Evolutionary conservation across 1,284 basidiomycete species (phyloP).

Genomic region (Heterobasidion parviporum): DNA sequence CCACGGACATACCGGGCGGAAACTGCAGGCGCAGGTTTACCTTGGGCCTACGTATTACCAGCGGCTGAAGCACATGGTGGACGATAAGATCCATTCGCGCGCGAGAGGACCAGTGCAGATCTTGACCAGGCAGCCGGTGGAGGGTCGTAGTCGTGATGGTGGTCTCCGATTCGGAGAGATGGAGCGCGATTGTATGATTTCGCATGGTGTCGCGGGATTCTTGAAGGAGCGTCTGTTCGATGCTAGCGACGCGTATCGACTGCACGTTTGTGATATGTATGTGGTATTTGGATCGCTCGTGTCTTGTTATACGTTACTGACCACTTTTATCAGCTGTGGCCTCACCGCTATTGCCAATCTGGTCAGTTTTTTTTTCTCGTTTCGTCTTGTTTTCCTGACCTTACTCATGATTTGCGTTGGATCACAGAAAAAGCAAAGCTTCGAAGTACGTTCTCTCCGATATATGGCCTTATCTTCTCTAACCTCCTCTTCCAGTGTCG

Average conservation of each 20-base stretch:
- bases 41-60: conserved; percentile 99
- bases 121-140: conserved; percentile 96
- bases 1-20: conserved; percentile 95
- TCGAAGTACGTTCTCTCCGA: conserved; percentile 41
- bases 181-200: conserved; percentile 99
- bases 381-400: conserved; percentile 3
- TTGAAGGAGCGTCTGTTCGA: conserved; percentile 92
- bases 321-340: conserved; percentile 59
- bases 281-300: conserved; percentile 18
- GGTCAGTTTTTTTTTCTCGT: conserved; percentile 24
- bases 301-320: conserved; percentile 4
- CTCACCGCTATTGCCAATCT: conserved; percentile 93
- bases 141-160: conserved; percentile 97
- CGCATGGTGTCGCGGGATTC: conserved; percentile 98
- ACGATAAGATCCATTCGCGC: conserved; percentile 99
- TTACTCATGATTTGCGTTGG: neutral
- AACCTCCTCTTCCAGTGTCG: conserved; percentile 46
- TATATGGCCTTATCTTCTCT: conserved; percentile 3
- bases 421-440: conserved; percentile 76
- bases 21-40: conserved; percentile 96
- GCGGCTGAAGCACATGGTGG: conserved; percentile 99
- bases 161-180: conserved; percentile 99
- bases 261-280: conserved; percentile 94
- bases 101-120: conserved; percentile 98
- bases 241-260: conserved; percentile 89